Evolutionary conservation across 768 basidiomycete genomes (phyloP).

Genomic region (Pleurotus djamor): DNA sequence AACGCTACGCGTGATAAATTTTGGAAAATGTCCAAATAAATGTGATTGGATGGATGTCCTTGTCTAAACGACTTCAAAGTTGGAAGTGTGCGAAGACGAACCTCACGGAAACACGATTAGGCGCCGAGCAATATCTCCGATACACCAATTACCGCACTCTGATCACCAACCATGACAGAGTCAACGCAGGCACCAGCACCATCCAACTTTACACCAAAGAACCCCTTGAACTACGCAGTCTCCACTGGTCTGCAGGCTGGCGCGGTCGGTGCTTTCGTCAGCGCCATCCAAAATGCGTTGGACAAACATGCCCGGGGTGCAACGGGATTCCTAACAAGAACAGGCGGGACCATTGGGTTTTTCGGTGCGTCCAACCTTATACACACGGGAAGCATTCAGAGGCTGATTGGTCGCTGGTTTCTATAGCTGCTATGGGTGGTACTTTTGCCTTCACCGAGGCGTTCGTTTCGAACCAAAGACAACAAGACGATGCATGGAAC

Average conservation of each 20-base stretch:
- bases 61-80: no score
- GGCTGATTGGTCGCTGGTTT: constrained; percentile 4
- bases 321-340: constrained; percentile 83
- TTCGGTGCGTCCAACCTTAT: constrained; percentile 61
- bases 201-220: constrained; percentile 44
- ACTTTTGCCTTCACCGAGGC: constrained; percentile 84
- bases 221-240: constrained; percentile 54
- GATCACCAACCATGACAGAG: constrained; percentile 22
- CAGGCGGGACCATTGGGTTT: constrained; percentile 86
- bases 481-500: constrained; percentile 78
- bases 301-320: constrained; percentile 77
- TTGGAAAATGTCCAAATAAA: no score
- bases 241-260: constrained; percentile 62
- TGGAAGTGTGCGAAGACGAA: no score
- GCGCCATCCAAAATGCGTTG: constrained; percentile 75
- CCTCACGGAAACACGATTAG: neutral
- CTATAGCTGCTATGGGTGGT: constrained; percentile 83
- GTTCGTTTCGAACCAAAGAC: constrained; percentile 75
- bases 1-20: no score
- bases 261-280: constrained; percentile 65
- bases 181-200: constrained; percentile 19
- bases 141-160: neutral
- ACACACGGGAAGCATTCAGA: neutral
- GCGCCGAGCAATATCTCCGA: neutral
- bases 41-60: no score